A percentile compares a stretch with the other conserved stretches of the same genome.
Conservation (phyloP, 371 early-diverging fungal genomes). For the Encephalitozoon cuniculi region DNA sequence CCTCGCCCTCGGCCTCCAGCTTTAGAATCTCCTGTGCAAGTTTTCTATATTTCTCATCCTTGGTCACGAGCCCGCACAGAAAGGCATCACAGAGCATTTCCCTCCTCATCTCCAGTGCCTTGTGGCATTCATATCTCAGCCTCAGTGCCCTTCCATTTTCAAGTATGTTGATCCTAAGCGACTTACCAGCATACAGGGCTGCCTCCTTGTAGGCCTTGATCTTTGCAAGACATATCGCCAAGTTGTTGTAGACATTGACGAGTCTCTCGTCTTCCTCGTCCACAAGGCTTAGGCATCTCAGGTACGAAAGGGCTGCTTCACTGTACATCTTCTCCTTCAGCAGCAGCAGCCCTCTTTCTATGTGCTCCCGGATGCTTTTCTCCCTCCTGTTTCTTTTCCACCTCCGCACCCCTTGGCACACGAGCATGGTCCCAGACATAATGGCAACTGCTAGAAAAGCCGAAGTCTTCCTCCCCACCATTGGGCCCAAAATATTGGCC, state of each 20-base stretch:
- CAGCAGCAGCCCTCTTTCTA: not conserved
- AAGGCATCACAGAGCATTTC: not conserved
- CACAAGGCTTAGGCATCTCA: not conserved
- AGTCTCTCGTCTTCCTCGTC: not conserved
- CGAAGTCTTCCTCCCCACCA: not conserved
- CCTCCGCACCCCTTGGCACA: not conserved
- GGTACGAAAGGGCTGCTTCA: not conserved
- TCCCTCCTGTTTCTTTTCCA: not conserved
- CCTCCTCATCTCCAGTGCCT: not conserved
- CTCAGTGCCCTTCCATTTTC: slow-evolving; percentile 2
- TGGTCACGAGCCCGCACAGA: slow-evolving; percentile 2
- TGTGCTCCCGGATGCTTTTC: not conserved
- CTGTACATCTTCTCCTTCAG: slow-evolving; percentile 1
- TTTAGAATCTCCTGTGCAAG: not conserved
- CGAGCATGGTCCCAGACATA: not conserved
- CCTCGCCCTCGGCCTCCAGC: not conserved
- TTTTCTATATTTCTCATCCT: slow-evolving; percentile 3
- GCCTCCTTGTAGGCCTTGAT: slow-evolving; percentile 6
- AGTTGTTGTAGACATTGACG: not conserved
- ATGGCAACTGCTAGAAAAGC: not conserved
- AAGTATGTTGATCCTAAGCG: not conserved
- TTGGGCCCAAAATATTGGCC: not conserved
- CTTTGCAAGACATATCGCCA: slow-evolving; percentile 1
- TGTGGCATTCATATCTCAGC: slow-evolving; percentile 21
- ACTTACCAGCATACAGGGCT: not conserved